Evolutionary conservation across 225 moss, liverwort and hornwort species (phyloP).

Genomic region (Asterella californica): DNA sequence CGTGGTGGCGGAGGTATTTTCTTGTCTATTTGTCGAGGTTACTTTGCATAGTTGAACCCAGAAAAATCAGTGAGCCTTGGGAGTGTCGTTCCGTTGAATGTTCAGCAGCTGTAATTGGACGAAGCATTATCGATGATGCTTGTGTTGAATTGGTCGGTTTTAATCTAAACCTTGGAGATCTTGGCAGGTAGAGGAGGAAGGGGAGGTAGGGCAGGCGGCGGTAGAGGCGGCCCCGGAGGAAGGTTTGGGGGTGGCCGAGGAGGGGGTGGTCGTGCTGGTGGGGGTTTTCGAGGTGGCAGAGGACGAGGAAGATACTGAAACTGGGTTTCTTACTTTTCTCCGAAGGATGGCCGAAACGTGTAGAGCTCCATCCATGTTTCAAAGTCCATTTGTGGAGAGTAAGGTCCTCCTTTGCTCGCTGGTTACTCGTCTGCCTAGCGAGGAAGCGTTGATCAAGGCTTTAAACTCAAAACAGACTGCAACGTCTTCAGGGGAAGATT

Average conservation of each 20-base stretch:
- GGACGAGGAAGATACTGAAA: constrained; percentile 58
- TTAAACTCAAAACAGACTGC: neutral
- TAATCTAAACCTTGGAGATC: constrained; percentile 27
- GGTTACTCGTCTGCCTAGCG: neutral
- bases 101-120: neutral
- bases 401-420: neutral
- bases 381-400: neutral
- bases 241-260: constrained; percentile 63
- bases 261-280: constrained; percentile 47
- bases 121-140: neutral
- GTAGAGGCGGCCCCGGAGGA: constrained; percentile 70
- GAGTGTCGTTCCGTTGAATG: too few relatives aligned
- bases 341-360: neutral
- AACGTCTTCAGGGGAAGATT: neutral
- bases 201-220: constrained; percentile 60
- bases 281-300: constrained; percentile 47
- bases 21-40: neutral
- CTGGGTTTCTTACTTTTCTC: neutral
- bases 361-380: neutral
- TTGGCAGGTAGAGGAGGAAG: constrained; percentile 66
- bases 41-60: too few relatives aligned
- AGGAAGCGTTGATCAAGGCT: neutral
- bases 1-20: constrained; percentile 47
- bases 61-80: too few relatives aligned
- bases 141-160: neutral